Percentiles rank a stretch among this genome's conserved stretches.
phyloP scores from a whole-genome alignment of 164 flowering plant species.

The Magnolia kwangsiensis region DNA sequence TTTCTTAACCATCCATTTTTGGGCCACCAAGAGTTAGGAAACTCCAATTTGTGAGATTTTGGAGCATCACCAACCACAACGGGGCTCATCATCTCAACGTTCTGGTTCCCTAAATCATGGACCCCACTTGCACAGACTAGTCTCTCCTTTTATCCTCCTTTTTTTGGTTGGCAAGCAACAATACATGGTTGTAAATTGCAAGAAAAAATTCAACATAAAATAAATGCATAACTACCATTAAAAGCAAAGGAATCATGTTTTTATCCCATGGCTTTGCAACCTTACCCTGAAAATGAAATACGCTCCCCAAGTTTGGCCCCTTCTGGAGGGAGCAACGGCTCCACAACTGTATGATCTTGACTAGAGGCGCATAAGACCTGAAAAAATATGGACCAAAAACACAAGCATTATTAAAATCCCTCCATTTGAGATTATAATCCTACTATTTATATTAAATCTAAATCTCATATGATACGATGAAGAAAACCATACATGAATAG shows the following conservation, averaged over 20 bases:
- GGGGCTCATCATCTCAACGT: too few relatives aligned
- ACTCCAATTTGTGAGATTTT: background rate
- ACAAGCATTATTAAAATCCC: background rate
- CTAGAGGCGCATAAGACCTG: slow-evolving; percentile 98
- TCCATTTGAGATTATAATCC: background rate
- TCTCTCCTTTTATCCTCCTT: background rate
- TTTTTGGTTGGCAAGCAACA: background rate
- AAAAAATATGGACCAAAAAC: slow-evolving; percentile 8
- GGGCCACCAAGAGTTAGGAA: background rate
- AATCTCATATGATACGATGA: background rate
- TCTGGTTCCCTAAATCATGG: background rate
- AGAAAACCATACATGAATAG: background rate
- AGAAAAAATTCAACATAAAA: background rate
- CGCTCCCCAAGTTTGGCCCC: slow-evolving; percentile 81
- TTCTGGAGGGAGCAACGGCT: slow-evolving; percentile 86
- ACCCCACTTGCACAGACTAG: background rate
- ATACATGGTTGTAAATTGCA: background rate
- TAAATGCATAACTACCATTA: background rate
- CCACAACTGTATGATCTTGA: slow-evolving; percentile 77
- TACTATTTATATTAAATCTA: background rate
- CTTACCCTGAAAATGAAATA: slow-evolving; percentile 79
- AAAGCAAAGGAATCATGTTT: background rate
- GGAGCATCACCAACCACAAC: background rate
- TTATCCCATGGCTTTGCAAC: background rate
- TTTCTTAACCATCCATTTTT: too few relatives aligned